Conservation (phyloP, 2,329 filamentous ascomycete species). For the Tothia fuscella region DNA sequence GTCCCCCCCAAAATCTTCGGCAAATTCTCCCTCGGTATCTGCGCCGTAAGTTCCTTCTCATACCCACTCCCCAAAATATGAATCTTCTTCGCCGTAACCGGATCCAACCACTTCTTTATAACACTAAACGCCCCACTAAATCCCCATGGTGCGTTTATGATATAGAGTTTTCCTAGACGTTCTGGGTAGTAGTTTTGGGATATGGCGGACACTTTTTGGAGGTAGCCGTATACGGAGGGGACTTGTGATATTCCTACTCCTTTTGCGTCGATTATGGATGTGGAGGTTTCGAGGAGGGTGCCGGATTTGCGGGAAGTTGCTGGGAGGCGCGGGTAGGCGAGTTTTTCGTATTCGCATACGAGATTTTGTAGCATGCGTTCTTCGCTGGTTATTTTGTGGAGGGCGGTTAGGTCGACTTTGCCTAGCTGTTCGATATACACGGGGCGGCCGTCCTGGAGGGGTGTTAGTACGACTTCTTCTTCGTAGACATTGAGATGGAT, state of each 20-base stretch:
- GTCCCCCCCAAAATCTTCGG: constrained; percentile 74
- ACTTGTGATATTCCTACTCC: constrained; percentile 77
- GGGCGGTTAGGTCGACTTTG: constrained; percentile 77
- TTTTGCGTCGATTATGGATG: constrained; percentile 57
- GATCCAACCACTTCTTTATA: constrained; percentile 90
- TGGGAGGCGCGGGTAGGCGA: constrained; percentile 83
- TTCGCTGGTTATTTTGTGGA: constrained; percentile 84
- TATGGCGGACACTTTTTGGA: constrained; percentile 72
- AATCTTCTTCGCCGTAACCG: constrained; percentile 93
- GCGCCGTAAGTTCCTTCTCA: constrained; percentile 69
- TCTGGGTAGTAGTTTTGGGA: constrained; percentile 99
- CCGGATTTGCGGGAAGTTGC: constrained; percentile 89
- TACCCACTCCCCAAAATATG: constrained; percentile 74
- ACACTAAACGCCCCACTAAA: constrained; percentile 77
- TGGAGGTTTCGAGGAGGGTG: constrained; percentile 89
- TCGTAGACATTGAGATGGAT: not conserved
- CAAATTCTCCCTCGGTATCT: constrained; percentile 82
- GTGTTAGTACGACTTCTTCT: not conserved
- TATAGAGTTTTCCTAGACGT: constrained; percentile 85
- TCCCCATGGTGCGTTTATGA: constrained; percentile 97
- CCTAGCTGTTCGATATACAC: constrained; percentile 96
- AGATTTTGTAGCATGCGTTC: constrained; percentile 96
- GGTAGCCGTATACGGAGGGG: constrained; percentile 75
- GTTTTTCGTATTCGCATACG: constrained; percentile 93
- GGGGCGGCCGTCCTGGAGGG: constrained; percentile 72